Evolutionary conservation across 345 rosid genomes (phyloP).

Genomic region (Gossypium mustelinum): DNA sequence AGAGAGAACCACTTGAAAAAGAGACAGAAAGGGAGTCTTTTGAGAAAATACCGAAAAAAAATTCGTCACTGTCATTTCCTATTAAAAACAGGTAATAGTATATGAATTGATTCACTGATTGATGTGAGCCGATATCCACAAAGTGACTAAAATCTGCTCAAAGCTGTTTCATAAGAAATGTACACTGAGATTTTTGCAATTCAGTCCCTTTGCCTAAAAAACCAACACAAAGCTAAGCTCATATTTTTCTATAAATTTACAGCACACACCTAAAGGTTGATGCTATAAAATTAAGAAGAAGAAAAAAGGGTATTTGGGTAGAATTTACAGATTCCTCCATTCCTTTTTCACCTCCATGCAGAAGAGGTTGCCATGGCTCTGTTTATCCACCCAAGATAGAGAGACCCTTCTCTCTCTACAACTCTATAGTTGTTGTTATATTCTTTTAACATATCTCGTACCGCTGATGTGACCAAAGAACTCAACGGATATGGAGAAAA

Average conservation of each 20-base stretch:
- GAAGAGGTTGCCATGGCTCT: constrained; percentile 70
- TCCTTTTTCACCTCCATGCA: constrained; percentile 54
- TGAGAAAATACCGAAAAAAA: too few species aligned
- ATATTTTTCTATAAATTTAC: constrained; percentile 10
- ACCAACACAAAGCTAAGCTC: constrained; percentile 3
- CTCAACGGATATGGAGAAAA: constrained; percentile 43
- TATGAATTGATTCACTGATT: too few species aligned
- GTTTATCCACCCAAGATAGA: constrained; percentile 63
- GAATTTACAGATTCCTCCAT: constrained; percentile 12
- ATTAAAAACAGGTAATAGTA: too few species aligned
- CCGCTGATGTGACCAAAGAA: constrained; percentile 32
- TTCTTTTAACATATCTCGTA: constrained; percentile 38
- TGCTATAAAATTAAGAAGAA: background rate
- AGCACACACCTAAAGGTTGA: background rate
- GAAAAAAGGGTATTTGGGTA: background rate
- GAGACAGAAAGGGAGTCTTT: too few species aligned
- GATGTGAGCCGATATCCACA: too few species aligned
- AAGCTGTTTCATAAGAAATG: background rate
- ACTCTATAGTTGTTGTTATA: constrained; percentile 48
- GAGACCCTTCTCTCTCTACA: constrained; percentile 49
- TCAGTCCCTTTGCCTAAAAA: background rate
- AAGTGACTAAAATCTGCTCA: background rate
- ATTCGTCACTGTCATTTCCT: too few species aligned
- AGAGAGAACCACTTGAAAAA: too few species aligned
- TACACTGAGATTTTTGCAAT: background rate